phyloP scores from a whole-genome alignment of 192 early-diverging fungal genomes.

The Tieghemiomyces parasiticus region DNA sequence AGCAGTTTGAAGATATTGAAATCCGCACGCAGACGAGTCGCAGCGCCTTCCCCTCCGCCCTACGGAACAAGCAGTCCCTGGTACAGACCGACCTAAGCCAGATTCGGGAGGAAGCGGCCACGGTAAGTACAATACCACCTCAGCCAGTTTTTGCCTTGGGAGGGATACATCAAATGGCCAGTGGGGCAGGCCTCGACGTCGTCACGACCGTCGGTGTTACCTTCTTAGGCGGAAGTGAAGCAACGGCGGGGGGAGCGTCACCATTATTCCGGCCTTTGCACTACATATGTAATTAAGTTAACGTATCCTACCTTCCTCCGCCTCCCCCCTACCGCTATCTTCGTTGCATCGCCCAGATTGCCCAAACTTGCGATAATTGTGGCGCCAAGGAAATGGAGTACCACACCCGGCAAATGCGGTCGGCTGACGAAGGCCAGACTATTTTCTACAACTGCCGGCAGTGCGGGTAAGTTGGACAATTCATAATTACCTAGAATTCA shows the following conservation, averaged over 20 bases:
- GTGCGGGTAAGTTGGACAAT: conserved; percentile 74
- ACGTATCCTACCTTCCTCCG: no score
- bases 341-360: no score
- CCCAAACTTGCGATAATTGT: conserved; percentile 93
- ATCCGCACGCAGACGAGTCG: conserved; percentile 65
- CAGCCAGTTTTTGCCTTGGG: neutral
- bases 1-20: conserved; percentile 64
- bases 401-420: conserved; percentile 91
- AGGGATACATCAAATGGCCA: no score
- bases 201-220: no score
- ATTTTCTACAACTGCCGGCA: conserved; percentile 95
- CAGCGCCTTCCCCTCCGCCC: conserved; percentile 61
- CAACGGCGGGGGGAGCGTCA: no score
- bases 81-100: conserved; percentile 29
- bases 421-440: conserved; percentile 99
- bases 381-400: conserved; percentile 87
- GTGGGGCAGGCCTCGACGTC: no score
- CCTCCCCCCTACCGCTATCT: no score
- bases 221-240: no score
- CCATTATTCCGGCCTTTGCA: no score
- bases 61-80: conserved; percentile 53
- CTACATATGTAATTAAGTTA: no score
- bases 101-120: conserved; percentile 26
- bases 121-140: conserved; percentile 17
- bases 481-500: neutral